Evolutionary conservation across 1,139 yeast species (phyloP), one percentile per base, ranked within the genome.

Genomic region (Lodderomyces margitis): DNA sequence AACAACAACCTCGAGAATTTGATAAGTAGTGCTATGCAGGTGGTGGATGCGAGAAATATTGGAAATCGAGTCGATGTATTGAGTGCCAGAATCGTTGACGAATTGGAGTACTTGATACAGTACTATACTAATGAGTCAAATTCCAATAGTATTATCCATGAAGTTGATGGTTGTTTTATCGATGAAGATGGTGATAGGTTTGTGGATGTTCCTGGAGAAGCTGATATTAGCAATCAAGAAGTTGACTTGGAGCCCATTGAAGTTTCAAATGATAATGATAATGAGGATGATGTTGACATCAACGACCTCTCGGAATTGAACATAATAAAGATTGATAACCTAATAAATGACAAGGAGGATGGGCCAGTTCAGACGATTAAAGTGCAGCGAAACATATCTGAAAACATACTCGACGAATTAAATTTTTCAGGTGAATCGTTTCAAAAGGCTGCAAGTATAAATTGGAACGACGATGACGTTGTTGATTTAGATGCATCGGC

Each of bases 41-140:
- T 42, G 2, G 37, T 42, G 12, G 53, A 46, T 11, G 50, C 52
- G 19, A 14, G 56, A 16, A 37, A 48, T 12, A 59, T 68, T 14
- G 71, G 72, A 5, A 70, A 70, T 3, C 74, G 83, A 49, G 74
- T 83, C 41, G 97, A 88, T 61, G 68, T 86, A 11, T 65, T 88
- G 44, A 83, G 94, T 57, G 92, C 94, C 2, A 68, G 94, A 50
- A 83, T 87, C 1, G 75, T 87, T 33, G 87, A 84, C 51, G 95
- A 88, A 57, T 76, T 87, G 47, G 78, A 77, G 48, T 70, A 55
- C 44, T 60, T 72, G 40, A 66, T 72, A 23, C 46, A 74, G 17
- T 66, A 58, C 48, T 71, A 67, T 46, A 54, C 67, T 20, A 53
- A 55, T 25, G 66, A 61, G 17, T 43, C 55, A 1, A 35, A 54